Conservation (phyloP, 2,329 filamentous ascomycete genomes). For the Nigrospora oryzae region DNA sequence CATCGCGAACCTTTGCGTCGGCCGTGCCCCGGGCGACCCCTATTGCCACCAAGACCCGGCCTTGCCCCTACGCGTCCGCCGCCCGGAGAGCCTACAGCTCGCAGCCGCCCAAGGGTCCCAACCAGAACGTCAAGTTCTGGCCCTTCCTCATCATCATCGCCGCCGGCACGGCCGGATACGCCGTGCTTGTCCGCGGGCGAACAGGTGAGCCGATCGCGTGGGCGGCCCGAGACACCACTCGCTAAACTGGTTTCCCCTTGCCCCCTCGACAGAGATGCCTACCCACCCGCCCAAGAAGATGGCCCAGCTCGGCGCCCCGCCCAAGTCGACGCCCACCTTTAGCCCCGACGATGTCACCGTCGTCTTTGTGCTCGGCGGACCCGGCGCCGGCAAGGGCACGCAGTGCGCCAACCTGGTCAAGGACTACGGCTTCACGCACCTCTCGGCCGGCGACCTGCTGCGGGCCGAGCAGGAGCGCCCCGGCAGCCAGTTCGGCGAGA, state of each 20-base stretch:
- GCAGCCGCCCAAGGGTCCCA: conserved; percentile 23
- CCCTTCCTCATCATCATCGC: conserved; percentile 44
- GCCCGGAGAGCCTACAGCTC: conserved; percentile 30
- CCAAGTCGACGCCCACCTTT: conserved; percentile 62
- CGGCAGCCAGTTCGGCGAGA: conserved; percentile 79
- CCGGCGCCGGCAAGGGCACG: conserved; percentile 92
- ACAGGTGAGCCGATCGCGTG: conserved; percentile 29
- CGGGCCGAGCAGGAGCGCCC: conserved; percentile 86
- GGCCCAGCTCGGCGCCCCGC: conserved; percentile 35
- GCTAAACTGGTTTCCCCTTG: neutral
- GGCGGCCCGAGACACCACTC: neutral
- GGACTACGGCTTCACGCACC: conserved; percentile 85
- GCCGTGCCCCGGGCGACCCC: conserved; percentile 1
- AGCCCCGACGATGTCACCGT: conserved; percentile 73
- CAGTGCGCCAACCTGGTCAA: conserved; percentile 84
- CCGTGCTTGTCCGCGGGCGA: conserved; percentile 39
- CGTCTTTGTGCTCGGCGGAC: conserved; percentile 91
- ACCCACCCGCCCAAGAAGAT: conserved; percentile 27
- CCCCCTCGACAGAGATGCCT: conserved; percentile 27
- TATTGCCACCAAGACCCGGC: conserved; percentile 1
- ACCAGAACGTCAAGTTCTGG: conserved; percentile 45
- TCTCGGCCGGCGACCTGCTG: conserved; percentile 87
- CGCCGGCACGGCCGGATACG: conserved; percentile 38
- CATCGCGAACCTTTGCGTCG: neutral
- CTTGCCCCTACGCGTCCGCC: neutral